phyloP scores from a whole-genome alignment of 257 asterid genomes.

The Solanum peruvianum region DNA sequence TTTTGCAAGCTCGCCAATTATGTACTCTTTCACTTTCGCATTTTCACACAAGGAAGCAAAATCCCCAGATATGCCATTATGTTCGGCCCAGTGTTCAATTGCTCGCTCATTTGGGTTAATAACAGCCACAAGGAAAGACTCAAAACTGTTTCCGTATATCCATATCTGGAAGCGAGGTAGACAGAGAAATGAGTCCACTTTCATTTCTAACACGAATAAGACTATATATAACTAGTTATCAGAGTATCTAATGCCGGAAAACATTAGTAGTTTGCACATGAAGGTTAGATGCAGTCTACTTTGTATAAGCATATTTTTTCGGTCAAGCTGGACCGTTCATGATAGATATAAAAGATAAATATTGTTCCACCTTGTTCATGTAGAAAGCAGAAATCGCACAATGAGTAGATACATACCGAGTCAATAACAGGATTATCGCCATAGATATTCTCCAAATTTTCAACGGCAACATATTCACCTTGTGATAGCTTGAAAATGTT shows the following conservation, averaged over 20 bases:
- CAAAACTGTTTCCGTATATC: conserved; percentile 94
- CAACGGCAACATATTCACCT: conserved; percentile 99
- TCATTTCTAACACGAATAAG: not conserved
- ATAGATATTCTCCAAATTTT: conserved; percentile 78
- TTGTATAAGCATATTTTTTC: not conserved
- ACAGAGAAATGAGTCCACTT: not conserved
- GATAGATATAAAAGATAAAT: not conserved
- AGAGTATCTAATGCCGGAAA: not conserved
- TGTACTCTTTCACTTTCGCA: conserved; percentile 44
- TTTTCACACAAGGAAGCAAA: conserved; percentile 54
- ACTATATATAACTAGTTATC: not conserved
- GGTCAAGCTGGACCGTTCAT: not conserved
- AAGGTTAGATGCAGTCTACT: not conserved
- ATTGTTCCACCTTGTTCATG: not conserved
- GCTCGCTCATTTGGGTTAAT: conserved; percentile 59
- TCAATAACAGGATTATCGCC: conserved; percentile 54
- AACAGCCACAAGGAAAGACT: conserved; percentile 76
- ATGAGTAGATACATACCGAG: conserved; percentile 36
- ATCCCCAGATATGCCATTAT: conserved; percentile 51
- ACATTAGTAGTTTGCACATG: not conserved
- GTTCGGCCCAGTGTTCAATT: conserved; percentile 68
- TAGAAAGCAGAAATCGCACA: not conserved
- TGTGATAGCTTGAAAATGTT: conserved; percentile 95
- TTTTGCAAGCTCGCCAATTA: conserved; percentile 61
- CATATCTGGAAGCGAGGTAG: conserved; percentile 47